phyloP scores from a whole-genome alignment of 306 rosid species.

The Quercus gilva region DNA sequence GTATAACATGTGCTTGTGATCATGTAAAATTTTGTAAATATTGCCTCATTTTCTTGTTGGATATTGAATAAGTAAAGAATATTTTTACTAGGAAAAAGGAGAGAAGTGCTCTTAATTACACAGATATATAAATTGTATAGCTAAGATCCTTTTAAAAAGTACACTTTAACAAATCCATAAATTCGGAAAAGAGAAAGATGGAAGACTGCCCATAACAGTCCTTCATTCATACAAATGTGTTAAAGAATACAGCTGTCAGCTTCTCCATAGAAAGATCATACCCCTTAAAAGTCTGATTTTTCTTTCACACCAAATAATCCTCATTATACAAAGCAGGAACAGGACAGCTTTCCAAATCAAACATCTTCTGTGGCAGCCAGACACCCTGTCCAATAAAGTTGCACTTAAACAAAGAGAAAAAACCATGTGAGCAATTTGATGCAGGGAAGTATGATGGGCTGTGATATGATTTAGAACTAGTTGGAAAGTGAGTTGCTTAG shows the following conservation, averaged over 20 bases:
- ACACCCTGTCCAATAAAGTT: too few species aligned
- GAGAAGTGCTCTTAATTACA: not conserved
- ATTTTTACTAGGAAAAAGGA: not conserved
- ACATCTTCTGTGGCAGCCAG: too few species aligned
- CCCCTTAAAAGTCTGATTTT: not conserved
- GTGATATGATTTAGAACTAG: too few species aligned
- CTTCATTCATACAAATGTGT: not conserved
- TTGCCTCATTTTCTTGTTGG: not conserved
- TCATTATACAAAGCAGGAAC: too few species aligned
- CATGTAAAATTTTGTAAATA: not conserved
- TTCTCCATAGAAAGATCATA: not conserved
- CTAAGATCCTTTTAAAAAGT: not conserved
- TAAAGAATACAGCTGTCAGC: not conserved
- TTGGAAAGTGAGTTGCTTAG: too few species aligned
- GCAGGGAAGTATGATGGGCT: too few species aligned
- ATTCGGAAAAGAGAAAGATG: not conserved
- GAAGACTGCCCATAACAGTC: not conserved
- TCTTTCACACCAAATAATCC: not conserved
- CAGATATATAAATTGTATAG: not conserved
- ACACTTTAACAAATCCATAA: not conserved
- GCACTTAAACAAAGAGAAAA: too few species aligned
- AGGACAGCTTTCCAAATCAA: too few species aligned
- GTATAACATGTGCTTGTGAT: not conserved
- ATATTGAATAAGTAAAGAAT: not conserved
- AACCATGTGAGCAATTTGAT: too few species aligned